These are phyloP conservation scores for Oidiodendron maius DNA, from an alignment of 495 filamentous ascomycete genomes.

Conservation along the genomic window DNA sequence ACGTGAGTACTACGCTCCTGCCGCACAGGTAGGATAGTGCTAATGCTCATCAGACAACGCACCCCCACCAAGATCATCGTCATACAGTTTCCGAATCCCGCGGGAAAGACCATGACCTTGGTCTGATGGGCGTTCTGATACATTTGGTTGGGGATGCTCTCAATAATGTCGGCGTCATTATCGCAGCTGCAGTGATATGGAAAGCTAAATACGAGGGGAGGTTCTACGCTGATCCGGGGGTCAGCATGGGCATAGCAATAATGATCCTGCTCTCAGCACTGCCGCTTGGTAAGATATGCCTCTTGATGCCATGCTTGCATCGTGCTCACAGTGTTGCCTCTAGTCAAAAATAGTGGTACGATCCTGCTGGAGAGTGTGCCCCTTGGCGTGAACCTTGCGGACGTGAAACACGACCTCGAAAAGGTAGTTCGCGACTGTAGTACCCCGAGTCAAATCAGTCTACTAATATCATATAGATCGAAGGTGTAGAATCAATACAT, in stretches of 20 bases:
- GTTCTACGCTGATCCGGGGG: conserved; percentile 75
- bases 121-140: conserved; percentile 88
- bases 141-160: conserved; percentile 90
- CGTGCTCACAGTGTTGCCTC: neutral
- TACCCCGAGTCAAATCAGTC: neutral
- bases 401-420: conserved; percentile 85
- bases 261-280: conserved; percentile 86
- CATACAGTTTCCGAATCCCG: conserved; percentile 33
- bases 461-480: conserved; percentile 39
- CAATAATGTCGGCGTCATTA: conserved; percentile 89
- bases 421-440: conserved; percentile 27
- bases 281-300: conserved; percentile 23
- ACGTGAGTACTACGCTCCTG: conserved; percentile 1
- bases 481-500: conserved; percentile 76
- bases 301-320: neutral
- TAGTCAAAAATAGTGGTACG: conserved; percentile 74
- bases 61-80: conserved; percentile 15
- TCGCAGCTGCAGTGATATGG: conserved; percentile 81
- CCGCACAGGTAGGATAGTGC: neutral
- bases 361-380: conserved; percentile 89
- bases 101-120: conserved; percentile 53
- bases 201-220: conserved; percentile 46
- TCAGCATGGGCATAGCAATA: conserved; percentile 77
- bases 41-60: neutral
- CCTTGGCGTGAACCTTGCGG: conserved; percentile 65